A percentile compares a stretch with the other conserved stretches of the same genome.
These are phyloP conservation scores for Vaccinium darrowii DNA, from an alignment of 148 eudicot species.

Conservation along the genomic window DNA sequence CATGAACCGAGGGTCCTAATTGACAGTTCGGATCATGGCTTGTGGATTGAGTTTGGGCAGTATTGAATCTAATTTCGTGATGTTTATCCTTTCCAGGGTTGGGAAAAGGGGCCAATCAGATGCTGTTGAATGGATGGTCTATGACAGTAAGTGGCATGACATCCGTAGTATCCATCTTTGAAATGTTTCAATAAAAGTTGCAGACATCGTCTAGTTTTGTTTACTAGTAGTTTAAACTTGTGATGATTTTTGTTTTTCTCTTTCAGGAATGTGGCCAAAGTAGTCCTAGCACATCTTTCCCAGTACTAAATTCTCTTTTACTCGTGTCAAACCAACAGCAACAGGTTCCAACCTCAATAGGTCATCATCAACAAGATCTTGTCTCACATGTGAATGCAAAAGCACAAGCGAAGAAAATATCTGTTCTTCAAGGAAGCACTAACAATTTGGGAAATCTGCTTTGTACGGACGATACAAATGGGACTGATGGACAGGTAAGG, in stretches of 20 bases:
- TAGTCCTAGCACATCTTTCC: constrained; percentile 21
- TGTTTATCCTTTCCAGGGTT: constrained; percentile 9
- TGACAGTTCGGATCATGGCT: neutral
- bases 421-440: constrained; percentile 12
- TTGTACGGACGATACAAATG: constrained; percentile 12
- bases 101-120: neutral
- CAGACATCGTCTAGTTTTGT: neutral
- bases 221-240: neutral
- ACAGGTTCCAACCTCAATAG: neutral
- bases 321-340: constrained; percentile 16
- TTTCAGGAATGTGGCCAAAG: constrained; percentile 31
- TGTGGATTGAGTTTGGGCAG: neutral
- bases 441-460: constrained; percentile 14
- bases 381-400: constrained; percentile 19
- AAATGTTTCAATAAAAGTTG: constrained; percentile 1
- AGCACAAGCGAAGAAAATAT: constrained; percentile 11
- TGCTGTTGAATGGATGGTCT: neutral
- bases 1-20: neutral
- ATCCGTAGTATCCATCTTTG: neutral
- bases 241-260: constrained; percentile 2
- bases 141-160: neutral
- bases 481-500: constrained; percentile 24
- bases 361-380: constrained; percentile 23
- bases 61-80: neutral
- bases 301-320: constrained; percentile 17